A percentile compares a stretch with the other conserved stretches of the same genome.
These are phyloP conservation scores for Lentinula raphanica DNA, from an alignment of 768 basidiomycete genomes.

Conservation along the genomic window DNA sequence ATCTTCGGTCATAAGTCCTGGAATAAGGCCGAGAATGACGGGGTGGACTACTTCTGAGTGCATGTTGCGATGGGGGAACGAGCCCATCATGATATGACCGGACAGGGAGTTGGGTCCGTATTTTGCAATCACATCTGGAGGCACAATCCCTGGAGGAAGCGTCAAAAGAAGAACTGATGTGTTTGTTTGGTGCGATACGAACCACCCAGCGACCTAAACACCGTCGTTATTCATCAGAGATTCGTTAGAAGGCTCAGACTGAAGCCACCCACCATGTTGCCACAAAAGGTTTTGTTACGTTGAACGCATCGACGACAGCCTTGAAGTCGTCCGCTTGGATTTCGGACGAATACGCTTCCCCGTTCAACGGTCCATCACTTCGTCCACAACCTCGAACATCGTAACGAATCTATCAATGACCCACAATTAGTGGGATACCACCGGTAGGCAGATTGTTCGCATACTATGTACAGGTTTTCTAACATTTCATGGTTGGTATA, in stretches of 20 bases:
- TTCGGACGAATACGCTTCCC: constrained; percentile 12
- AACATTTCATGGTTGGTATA: constrained; percentile 4
- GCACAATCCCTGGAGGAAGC: neutral
- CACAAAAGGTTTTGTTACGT: constrained; percentile 13
- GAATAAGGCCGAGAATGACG: constrained; percentile 1
- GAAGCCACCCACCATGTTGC: constrained; percentile 13
- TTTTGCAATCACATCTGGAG: neutral
- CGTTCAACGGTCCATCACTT: constrained; percentile 9
- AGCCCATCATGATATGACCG: constrained; percentile 4
- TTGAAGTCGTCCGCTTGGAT: constrained; percentile 15
- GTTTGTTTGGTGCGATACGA: neutral
- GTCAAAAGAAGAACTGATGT: neutral
- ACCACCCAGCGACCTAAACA: neutral
- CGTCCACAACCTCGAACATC: constrained; percentile 18
- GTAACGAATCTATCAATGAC: constrained; percentile 18
- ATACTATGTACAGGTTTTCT: constrained; percentile 11
- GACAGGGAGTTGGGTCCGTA: neutral
- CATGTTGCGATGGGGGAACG: constrained; percentile 5
- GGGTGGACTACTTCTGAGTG: constrained; percentile 4
- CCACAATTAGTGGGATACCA: too few relatives aligned
- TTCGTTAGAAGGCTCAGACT: neutral
- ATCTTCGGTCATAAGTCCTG: constrained; percentile 1
- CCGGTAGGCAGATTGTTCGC: neutral
- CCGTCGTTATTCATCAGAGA: neutral
- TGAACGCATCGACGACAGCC: constrained; percentile 11